These are phyloP conservation scores for Scutellaria baicalensis DNA, from an alignment of 257 asterid genomes.

Conservation along the genomic window DNA sequence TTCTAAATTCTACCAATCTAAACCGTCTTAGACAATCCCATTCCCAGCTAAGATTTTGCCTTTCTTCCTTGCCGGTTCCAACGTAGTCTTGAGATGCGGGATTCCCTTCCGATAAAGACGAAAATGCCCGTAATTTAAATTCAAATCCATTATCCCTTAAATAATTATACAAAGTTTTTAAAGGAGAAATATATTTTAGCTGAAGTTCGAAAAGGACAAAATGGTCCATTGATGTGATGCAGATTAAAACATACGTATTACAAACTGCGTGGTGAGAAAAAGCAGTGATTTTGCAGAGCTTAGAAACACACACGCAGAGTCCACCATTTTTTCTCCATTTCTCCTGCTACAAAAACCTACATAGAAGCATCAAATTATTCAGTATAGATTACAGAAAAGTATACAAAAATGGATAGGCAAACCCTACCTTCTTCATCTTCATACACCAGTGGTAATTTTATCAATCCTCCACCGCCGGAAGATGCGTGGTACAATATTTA, in stretches of 20 bases:
- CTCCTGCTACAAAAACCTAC: not conserved
- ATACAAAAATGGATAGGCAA: constrained; percentile 47
- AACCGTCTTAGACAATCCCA: too few species aligned
- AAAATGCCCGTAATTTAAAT: not conserved
- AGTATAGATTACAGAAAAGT: not conserved
- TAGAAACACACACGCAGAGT: constrained; percentile 7
- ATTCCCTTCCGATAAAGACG: not conserved
- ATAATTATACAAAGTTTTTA: not conserved
- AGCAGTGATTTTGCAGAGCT: constrained; percentile 20
- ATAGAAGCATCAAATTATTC: not conserved
- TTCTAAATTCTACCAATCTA: too few species aligned
- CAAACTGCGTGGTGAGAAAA: constrained; percentile 29
- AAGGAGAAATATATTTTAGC: not conserved
- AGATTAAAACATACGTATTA: not conserved
- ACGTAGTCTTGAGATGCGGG: constrained; percentile 10
- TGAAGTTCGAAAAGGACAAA: not conserved
- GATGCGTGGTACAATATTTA: constrained; percentile 67
- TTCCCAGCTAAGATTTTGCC: too few species aligned
- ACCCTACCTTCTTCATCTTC: constrained; percentile 77
- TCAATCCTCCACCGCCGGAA: constrained; percentile 56
- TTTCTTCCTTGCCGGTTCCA: not conserved
- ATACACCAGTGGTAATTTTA: constrained; percentile 21
- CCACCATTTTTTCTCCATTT: not conserved
- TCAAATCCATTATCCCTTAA: not conserved
- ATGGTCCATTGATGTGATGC: not conserved